A percentile compares a stretch with the other conserved stretches of the same genome.
Evolutionary conservation across 208 protist species (phyloP).

Genomic region (Leishmania arabica): DNA sequence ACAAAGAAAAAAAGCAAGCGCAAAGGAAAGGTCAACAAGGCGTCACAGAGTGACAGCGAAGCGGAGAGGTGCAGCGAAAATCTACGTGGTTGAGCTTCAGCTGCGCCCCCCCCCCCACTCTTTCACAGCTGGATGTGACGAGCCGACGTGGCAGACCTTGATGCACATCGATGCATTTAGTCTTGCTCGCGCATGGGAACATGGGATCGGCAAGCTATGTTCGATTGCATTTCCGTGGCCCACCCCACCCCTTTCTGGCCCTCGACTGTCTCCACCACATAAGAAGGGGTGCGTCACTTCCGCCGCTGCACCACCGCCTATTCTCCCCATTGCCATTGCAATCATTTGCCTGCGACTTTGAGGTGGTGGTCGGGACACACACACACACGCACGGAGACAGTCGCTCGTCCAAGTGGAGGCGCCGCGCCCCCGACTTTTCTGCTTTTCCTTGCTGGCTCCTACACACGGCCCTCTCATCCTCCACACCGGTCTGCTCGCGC

Average conservation of each 20-base stretch:
- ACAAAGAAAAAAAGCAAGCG: background rate
- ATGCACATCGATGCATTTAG: background rate
- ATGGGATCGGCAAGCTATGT: background rate
- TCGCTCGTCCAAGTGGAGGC: background rate
- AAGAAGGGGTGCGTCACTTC: background rate
- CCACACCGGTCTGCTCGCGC: background rate
- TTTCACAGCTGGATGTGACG: background rate
- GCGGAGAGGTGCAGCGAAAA: background rate
- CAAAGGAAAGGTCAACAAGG: background rate
- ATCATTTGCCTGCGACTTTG: background rate
- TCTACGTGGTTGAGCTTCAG: background rate
- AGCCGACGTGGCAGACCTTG: background rate
- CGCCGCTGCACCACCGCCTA: background rate
- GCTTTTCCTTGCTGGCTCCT: background rate
- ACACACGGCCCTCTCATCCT: background rate
- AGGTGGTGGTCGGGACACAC: background rate
- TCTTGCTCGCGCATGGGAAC: background rate
- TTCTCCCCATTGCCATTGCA: background rate
- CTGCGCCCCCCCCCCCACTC: no score
- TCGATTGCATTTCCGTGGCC: background rate
- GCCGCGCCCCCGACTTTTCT: background rate
- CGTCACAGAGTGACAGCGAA: background rate
- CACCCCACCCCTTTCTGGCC: background rate
- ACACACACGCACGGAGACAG: background rate
- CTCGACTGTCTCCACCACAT: background rate